Percentiles rank a stretch among this genome's conserved stretches.
These are phyloP conservation scores for Senna tora DNA, from an alignment of 306 rosid species.

Conservation along the genomic window DNA sequence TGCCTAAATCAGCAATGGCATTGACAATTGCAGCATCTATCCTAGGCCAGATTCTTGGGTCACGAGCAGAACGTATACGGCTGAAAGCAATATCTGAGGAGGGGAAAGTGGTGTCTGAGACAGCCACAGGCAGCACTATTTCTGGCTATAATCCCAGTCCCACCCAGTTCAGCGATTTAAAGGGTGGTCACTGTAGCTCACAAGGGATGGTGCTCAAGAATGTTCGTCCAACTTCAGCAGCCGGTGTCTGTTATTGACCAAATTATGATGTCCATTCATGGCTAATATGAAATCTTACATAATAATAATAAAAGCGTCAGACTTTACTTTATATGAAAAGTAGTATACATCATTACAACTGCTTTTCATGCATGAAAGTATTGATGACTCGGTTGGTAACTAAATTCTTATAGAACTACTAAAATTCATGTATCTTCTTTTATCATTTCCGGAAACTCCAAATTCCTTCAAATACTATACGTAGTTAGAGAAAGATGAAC, in stretches of 20 bases:
- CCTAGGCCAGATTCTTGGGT: slow-evolving; percentile 83
- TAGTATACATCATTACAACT: slow-evolving; percentile 12
- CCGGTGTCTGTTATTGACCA: slow-evolving; percentile 53
- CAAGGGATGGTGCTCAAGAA: slow-evolving; percentile 53
- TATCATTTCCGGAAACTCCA: too few species aligned
- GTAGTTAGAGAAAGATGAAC: too few species aligned
- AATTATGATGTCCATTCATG: slow-evolving; percentile 21
- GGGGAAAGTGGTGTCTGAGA: slow-evolving; percentile 39
- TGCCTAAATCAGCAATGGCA: slow-evolving; percentile 90
- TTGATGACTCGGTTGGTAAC: background rate
- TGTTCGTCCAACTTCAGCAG: slow-evolving; percentile 49
- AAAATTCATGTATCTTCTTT: background rate
- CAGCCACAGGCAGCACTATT: slow-evolving; percentile 34
- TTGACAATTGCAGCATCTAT: slow-evolving; percentile 80
- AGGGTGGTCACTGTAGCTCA: slow-evolving; percentile 50
- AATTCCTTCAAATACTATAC: too few species aligned
- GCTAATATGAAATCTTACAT: slow-evolving; percentile 14
- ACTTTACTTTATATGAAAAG: slow-evolving; percentile 21
- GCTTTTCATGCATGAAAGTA: background rate
- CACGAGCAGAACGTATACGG: slow-evolving; percentile 74
- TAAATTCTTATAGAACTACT: background rate
- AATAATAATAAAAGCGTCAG: slow-evolving; percentile 28
- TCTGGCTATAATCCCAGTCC: slow-evolving; percentile 32
- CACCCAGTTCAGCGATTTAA: slow-evolving; percentile 36
- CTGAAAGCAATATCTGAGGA: slow-evolving; percentile 63